phyloP scores from a whole-genome alignment of 139 green algal genomes.

The Axilococcus clingmanii region DNA sequence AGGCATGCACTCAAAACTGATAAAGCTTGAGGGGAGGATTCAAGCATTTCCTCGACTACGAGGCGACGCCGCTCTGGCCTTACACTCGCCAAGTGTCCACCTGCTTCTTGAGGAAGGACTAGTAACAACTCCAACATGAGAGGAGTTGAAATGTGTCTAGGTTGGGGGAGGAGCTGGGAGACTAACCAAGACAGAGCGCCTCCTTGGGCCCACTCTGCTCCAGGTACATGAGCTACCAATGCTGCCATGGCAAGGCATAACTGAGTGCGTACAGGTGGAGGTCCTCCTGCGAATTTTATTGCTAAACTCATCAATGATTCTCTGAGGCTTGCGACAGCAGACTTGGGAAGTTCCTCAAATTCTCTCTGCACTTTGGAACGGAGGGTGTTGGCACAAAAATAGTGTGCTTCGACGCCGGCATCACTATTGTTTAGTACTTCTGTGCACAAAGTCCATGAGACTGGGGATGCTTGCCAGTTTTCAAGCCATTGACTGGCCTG shows the following conservation, averaged over 20 bases:
- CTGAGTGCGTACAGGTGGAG: conserved; percentile 64
- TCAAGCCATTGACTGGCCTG: conserved; percentile 74
- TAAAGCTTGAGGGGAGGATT: conserved; percentile 29
- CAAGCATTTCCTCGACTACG: conserved; percentile 51
- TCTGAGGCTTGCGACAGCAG: conserved; percentile 43
- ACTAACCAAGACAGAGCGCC: conserved; percentile 31
- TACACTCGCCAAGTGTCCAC: conserved; percentile 57
- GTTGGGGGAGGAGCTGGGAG: conserved; percentile 19
- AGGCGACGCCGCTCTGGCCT: conserved; percentile 63
- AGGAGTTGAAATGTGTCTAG: conserved; percentile 22
- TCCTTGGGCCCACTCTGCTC: conserved; percentile 42
- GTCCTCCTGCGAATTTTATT: conserved; percentile 39
- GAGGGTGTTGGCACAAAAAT: conserved; percentile 83
- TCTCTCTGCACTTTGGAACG: conserved; percentile 85
- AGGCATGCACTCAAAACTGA: conserved; percentile 52
- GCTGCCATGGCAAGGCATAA: conserved; percentile 76
- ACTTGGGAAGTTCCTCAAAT: conserved; percentile 78
- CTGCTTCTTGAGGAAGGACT: conserved; percentile 77
- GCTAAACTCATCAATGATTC: conserved; percentile 69
- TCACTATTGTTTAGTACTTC: conserved; percentile 58
- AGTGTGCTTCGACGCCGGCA: conserved; percentile 60
- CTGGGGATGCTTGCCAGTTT: conserved; percentile 58
- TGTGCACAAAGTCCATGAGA: conserved; percentile 63
- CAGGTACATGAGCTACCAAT: conserved; percentile 62
- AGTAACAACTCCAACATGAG: conserved; percentile 82